A percentile compares a stretch with the other conserved stretches of the same genome.
phyloP scores from a whole-genome alignment of 306 rosid genomes.

The Acmispon strigosus region DNA sequence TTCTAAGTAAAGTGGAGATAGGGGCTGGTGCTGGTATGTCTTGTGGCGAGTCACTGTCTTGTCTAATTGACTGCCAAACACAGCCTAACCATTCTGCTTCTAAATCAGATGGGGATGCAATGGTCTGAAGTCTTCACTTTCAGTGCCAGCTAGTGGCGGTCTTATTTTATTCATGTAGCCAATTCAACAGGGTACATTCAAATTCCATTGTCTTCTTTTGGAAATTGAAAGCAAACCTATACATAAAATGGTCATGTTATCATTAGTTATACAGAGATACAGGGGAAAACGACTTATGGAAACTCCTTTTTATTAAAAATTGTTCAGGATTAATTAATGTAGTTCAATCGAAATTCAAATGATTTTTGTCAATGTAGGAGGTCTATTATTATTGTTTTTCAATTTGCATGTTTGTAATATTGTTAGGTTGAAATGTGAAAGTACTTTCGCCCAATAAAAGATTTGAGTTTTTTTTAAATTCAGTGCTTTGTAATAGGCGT shows the following conservation, averaged over 20 bases:
- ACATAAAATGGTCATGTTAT: not conserved
- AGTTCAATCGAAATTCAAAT: not conserved
- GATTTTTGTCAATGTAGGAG: not conserved
- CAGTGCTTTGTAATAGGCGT: too few species aligned
- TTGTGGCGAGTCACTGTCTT: constrained; percentile 2
- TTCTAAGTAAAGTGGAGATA: not conserved
- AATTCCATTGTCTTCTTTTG: not conserved
- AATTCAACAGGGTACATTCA: constrained; percentile 6
- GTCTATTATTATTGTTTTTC: not conserved
- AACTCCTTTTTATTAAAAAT: not conserved
- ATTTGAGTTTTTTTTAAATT: too few species aligned
- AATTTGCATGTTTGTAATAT: too few species aligned
- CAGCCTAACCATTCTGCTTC: not conserved
- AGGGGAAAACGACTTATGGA: not conserved
- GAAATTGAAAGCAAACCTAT: not conserved
- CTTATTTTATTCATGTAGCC: constrained; percentile 8
- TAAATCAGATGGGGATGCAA: not conserved
- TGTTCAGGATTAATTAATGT: not conserved
- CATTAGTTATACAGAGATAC: not conserved
- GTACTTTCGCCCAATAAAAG: too few species aligned
- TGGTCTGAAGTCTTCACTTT: not conserved
- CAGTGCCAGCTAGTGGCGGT: constrained; percentile 14
- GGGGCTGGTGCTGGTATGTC: not conserved
- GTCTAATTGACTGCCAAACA: constrained; percentile 18
- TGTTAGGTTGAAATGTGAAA: too few species aligned